Base-by-base conservation (phyloP, 2,329 filamentous ascomycete species). In the Fusarium longipes region DNA sequence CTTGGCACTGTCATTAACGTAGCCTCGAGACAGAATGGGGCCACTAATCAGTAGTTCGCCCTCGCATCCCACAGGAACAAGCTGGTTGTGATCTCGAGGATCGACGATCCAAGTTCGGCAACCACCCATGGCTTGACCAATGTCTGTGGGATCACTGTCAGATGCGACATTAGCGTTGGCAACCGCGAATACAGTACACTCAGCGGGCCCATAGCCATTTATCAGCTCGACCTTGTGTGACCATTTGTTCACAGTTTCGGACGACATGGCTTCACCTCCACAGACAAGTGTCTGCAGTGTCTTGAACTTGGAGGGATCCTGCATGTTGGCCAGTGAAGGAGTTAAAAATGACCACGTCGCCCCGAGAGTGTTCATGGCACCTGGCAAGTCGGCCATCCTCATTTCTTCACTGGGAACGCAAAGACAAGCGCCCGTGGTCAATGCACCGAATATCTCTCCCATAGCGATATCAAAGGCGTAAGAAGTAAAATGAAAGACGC, bases 331-430 rank as follows among this genome's bases (percentile, higher is more conserved):
- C 6, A 74, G n/a, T 0, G 73, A 73, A 1, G 73, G 73, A 0
- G 73, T 75, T 2, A 74, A 24, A 39, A 73, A 73, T 5, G 69
- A 56, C 51, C 67, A 73, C n/a, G 62, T 71, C 17, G 59, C 64
- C 3, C 35, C 56, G 0, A 65, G 58, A 0, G 48, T 25, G 20
- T 63, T 68, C 10, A 74, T 72, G 2, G 68, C 61, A 1, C 50
- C 53, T 0, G 65, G 39, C 0, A 74, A 39, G 9, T 71, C 48
- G 1, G 36, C 9, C 27, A 57, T 49, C 0, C 68, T 61, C 64
- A 71, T 72, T 12, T 73, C 68, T 3, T 74, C 72, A 9, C 59
- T 67, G 4, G 72, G 70, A 2, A 74, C 35, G 1, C 72, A 74
- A 22, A 74, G 44, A 20, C 71, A 73, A 5, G 70, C 70, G 10